A percentile compares a stretch with the other conserved stretches of the same genome.
Evolutionary conservation across 352 stramenopile genomes (phyloP).

Genomic region (Phytopythium helicoides): DNA sequence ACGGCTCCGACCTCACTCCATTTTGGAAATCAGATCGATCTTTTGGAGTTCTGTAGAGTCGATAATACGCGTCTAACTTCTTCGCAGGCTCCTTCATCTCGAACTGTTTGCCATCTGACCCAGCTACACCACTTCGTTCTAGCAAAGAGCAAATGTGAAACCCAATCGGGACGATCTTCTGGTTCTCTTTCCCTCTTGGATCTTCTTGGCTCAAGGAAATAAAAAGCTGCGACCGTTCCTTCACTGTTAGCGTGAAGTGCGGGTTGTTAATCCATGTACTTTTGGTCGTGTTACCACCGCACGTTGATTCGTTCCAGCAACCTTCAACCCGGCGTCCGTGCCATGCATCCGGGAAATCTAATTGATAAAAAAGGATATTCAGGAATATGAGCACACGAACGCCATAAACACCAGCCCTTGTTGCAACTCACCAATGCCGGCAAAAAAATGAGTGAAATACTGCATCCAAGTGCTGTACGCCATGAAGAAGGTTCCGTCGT

Average conservation of each 20-base stretch:
- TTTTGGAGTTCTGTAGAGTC: constrained; percentile 57
- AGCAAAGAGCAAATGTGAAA: constrained; percentile 78
- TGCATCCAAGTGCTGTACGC: constrained; percentile 83
- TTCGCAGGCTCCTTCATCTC: constrained; percentile 65
- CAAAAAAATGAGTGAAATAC: constrained; percentile 91
- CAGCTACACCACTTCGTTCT: constrained; percentile 17
- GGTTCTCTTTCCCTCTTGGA: constrained; percentile 60
- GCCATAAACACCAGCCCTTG: background rate
- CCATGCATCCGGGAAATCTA: constrained; percentile 88
- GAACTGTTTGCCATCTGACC: constrained; percentile 33
- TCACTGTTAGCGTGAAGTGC: constrained; percentile 68
- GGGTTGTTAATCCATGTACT: constrained; percentile 90
- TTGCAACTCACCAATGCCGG: constrained; percentile 66
- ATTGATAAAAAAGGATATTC: background rate
- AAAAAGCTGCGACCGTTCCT: constrained; percentile 63
- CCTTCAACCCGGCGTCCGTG: constrained; percentile 75
- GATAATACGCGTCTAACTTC: constrained; percentile 67
- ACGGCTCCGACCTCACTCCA: constrained; percentile 38
- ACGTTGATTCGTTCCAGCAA: constrained; percentile 74
- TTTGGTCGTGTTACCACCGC: constrained; percentile 75
- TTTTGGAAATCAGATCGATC: constrained; percentile 58
- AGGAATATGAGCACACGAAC: background rate
- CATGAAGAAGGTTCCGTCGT: constrained; percentile 94
- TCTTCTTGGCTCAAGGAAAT: constrained; percentile 82
- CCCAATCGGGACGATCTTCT: constrained; percentile 74